A percentile compares a stretch with the other conserved stretches of the same genome.
Evolutionary conservation across 2,329 filamentous ascomycete genomes (phyloP).

Genomic region (Talaromyces sp.): DNA sequence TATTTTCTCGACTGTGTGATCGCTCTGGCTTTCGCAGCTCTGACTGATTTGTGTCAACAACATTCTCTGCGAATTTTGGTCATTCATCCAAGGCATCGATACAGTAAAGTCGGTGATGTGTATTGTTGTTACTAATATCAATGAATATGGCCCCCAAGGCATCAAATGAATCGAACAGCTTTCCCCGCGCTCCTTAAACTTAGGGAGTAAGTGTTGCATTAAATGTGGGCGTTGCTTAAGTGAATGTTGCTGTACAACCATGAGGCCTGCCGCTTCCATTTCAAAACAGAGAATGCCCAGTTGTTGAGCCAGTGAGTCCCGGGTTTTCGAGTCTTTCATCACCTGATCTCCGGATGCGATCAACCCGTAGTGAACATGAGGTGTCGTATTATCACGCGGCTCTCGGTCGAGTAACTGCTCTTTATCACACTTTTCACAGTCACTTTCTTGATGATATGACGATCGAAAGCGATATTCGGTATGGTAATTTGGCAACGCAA

Average conservation of each 20-base stretch:
- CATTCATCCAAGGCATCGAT: slow-evolving; percentile 27
- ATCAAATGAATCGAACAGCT: slow-evolving; percentile 1
- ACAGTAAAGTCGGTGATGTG: slow-evolving; percentile 18
- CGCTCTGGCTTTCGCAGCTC: no score
- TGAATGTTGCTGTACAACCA: slow-evolving; percentile 17
- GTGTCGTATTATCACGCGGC: background rate
- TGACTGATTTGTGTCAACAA: no score
- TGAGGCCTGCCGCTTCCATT: slow-evolving; percentile 26
- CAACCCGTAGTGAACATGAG: background rate
- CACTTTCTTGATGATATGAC: background rate
- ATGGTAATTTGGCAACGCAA: no score
- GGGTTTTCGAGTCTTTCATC: background rate
- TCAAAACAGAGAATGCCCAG: slow-evolving; percentile 24
- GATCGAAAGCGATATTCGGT: no score
- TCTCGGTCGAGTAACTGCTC: no score
- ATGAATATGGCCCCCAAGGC: slow-evolving; percentile 8
- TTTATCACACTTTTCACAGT: background rate
- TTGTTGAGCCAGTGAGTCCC: background rate
- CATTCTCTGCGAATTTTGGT: background rate
- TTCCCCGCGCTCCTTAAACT: slow-evolving; percentile 12
- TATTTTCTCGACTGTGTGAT: no score
- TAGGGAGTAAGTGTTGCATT: slow-evolving; percentile 14
- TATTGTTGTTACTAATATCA: slow-evolving; percentile 10
- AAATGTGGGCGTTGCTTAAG: slow-evolving; percentile 15
- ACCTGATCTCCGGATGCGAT: background rate